Evolutionary conservation across 2,329 filamentous ascomycete genomes (phyloP), one percentile per base, ranked within the genome.

Genomic region (Fusarium nematophilum): DNA sequence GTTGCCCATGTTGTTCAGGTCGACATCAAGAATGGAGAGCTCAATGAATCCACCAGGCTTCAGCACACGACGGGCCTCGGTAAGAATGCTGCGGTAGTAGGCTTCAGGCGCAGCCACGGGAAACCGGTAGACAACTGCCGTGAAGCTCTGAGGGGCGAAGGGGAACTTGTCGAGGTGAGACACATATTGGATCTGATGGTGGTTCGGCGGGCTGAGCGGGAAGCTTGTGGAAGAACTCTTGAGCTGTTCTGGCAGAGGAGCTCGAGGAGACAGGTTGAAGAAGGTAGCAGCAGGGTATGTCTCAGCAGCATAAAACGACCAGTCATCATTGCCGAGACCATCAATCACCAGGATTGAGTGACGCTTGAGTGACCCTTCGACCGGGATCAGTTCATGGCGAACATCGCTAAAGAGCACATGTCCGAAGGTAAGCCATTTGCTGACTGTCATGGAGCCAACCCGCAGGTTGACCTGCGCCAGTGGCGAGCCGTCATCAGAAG

Each of bases 401-500:
- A 90, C 86, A 9, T 92, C 91, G 65, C 90, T 93, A 76, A 95
- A 93, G 4, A 95, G 80, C 0, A 94, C 90, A 65, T 92, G 89
- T 1, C 91, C 91, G 71, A 94, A 94, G 0, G 90, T 92, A 18
- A 95, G 83, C 91, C 91, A 95, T 70, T 93, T 93, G 80, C 90
- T 93, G 18, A 93, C 91, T 57, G 91, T 93, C 80, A 95, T 87
- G 3, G 91, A 92, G 5, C 89, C 91, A 13, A 92, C 88, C 2
- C 91, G 84, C 17, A 95, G 82, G 68, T 93, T 92, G 58, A 92
- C 89, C 71, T 90, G 88, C 0, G 87, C 85, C 15, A 89, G 75
- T 2, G 88, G 86, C 2, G 87, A 87, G 55, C 83, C 85, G 60
- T 87, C 83, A 14, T 85, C 81, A 0, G 82, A 82, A 3, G 77